Evolutionary conservation across 1,284 basidiomycete species (phyloP).

Genomic region (Chondrostereum purpureum): DNA sequence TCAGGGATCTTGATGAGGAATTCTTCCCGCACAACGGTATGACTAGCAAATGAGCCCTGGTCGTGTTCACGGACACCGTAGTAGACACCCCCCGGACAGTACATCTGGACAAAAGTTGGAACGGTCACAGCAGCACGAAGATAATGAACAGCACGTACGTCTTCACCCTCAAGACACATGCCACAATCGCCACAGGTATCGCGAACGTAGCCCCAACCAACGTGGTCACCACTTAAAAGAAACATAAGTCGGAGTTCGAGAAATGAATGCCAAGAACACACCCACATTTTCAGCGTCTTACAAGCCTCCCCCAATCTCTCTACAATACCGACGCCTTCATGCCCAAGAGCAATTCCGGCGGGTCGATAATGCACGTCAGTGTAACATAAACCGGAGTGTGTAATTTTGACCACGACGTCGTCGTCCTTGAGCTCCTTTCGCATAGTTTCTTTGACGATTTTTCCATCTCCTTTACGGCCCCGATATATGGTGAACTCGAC

Average conservation of each 20-base stretch:
- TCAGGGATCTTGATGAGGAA: constrained; percentile 29
- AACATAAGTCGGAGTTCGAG: neutral
- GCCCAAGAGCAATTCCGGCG: constrained; percentile 30
- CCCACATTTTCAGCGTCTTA: constrained; percentile 37
- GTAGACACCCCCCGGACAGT: constrained; percentile 20
- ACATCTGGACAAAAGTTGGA: constrained; percentile 12
- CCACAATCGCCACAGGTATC: constrained; percentile 17
- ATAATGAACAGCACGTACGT: constrained; percentile 3
- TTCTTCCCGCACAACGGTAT: constrained; percentile 25
- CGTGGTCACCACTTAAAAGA: constrained; percentile 17
- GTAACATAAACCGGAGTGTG: constrained; percentile 37
- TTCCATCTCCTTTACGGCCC: neutral
- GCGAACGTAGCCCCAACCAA: constrained; percentile 22
- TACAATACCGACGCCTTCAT: constrained; percentile 56
- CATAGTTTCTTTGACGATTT: neutral
- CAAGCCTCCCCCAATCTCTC: constrained; percentile 40
- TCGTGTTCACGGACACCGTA: constrained; percentile 22
- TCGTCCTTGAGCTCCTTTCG: constrained; percentile 12
- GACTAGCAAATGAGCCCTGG: constrained; percentile 26
- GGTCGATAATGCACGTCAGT: constrained; percentile 37
- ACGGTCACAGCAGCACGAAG: constrained; percentile 3
- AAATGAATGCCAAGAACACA: neutral
- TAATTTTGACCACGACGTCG: constrained; percentile 31
- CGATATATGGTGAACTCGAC: neutral
- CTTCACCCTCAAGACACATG: constrained; percentile 23